Conservation (phyloP, 163 green algal genomes). For the Trebouxia gelatinosa region DNA sequence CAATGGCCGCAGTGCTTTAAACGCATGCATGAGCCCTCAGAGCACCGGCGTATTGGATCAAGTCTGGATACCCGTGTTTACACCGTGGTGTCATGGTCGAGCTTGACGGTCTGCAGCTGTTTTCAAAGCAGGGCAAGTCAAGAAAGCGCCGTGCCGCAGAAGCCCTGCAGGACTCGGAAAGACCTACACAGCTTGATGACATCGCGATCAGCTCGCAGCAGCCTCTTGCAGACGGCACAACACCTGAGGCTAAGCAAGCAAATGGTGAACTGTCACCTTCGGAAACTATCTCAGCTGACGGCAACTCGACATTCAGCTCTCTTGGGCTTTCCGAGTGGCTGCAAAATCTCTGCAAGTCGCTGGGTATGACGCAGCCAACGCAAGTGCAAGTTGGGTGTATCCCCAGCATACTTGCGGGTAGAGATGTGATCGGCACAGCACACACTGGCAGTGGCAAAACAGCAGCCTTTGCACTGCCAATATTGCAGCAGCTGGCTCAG, state of each 20-base stretch:
- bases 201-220: background rate
- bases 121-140: background rate
- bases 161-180: background rate
- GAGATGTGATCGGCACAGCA: conserved; percentile 85
- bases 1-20: background rate
- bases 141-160: background rate
- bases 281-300: background rate
- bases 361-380: conserved; percentile 70
- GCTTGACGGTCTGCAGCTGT: background rate
- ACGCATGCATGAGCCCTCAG: background rate
- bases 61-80: background rate
- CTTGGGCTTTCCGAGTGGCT: conserved; percentile 83
- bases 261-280: background rate
- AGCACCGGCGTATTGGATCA: background rate
- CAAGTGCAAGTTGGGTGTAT: conserved; percentile 76
- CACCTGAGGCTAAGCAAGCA: background rate
- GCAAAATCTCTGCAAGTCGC: conserved; percentile 56
- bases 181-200: background rate
- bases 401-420: conserved; percentile 77
- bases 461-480: conserved; percentile 89
- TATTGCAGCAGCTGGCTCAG: conserved; percentile 80
- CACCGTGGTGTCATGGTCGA: background rate
- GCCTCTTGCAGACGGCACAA: background rate
- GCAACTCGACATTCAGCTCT: conserved; percentile 51
- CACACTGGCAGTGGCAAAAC: conserved; percentile 95